Percentiles rank a stretch among this genome's conserved stretches.
These are phyloP conservation scores for Plasmodium vivax DNA, from an alignment of 169 alveolate species.

Conservation along the genomic window DNA sequence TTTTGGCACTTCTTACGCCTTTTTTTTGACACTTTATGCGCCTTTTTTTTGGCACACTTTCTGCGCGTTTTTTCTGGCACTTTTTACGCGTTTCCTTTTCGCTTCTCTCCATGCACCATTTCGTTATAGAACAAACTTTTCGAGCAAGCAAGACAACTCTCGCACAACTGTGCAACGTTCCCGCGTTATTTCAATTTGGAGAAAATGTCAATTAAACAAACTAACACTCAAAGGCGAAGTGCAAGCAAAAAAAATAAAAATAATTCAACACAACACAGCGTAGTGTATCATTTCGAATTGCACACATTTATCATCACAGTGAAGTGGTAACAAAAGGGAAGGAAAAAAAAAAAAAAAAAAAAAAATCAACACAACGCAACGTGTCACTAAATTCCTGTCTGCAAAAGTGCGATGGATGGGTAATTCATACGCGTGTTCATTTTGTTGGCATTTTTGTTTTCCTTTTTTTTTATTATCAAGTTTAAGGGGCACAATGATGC, in stretches of 20 bases:
- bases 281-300: not conserved
- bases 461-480: not conserved
- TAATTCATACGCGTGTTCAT: not conserved
- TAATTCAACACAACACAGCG: not conserved
- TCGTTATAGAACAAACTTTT: not conserved
- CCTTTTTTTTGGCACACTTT: not conserved
- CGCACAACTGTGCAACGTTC: not conserved
- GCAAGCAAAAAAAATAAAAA: not conserved
- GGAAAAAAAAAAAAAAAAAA: not conserved
- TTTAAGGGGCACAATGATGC: not conserved
- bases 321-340: not conserved
- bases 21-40: not conserved
- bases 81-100: not conserved
- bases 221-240: not conserved
- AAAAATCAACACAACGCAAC: not conserved
- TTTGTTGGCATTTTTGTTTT: not conserved
- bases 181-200: not conserved
- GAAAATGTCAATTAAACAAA: not conserved
- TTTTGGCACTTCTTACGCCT: not conserved
- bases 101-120: not conserved
- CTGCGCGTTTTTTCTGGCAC: not conserved
- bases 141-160: slow-evolving; percentile 1
- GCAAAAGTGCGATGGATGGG: not conserved
- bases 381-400: not conserved
- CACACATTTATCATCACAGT: not conserved